phyloP scores from a whole-genome alignment of 371 early-diverging fungal genomes.

The Mortierella sp. region DNA sequence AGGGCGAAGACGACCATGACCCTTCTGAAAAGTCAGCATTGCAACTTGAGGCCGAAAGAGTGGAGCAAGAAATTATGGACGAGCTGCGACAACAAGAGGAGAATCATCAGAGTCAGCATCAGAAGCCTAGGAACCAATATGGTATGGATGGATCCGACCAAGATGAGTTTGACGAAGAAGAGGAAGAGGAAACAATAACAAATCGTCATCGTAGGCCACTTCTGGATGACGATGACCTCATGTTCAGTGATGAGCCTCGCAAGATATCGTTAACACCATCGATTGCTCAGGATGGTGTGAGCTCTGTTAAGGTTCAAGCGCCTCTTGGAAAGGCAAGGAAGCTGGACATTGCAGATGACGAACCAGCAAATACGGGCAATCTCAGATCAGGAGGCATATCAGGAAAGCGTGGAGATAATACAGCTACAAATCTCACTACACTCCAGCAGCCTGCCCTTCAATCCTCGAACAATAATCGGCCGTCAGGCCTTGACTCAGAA shows the following conservation, averaged over 20 bases:
- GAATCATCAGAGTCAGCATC: slow-evolving; percentile 18
- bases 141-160: slow-evolving; percentile 23
- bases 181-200: slow-evolving; percentile 22
- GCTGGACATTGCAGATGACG: slow-evolving; percentile 21
- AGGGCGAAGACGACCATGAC: slow-evolving; percentile 22
- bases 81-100: slow-evolving; percentile 25
- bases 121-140: slow-evolving; percentile 15
- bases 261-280: slow-evolving; percentile 54
- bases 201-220: slow-evolving; percentile 36
- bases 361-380: background rate
- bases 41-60: slow-evolving; percentile 43
- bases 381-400: slow-evolving; percentile 2
- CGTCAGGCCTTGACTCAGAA: slow-evolving; percentile 25
- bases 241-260: slow-evolving; percentile 46
- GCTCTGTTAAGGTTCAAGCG: background rate
- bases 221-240: slow-evolving; percentile 47
- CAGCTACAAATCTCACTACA: background rate
- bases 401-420: background rate
- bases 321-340: slow-evolving; percentile 32
- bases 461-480: background rate
- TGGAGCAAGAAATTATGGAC: slow-evolving; percentile 51
- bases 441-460: background rate
- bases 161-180: slow-evolving; percentile 10
- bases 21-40: slow-evolving; percentile 27
- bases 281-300: slow-evolving; percentile 50